Conservation (phyloP, 2,329 filamentous ascomycete genomes). For the Fusarium albidum region DNA sequence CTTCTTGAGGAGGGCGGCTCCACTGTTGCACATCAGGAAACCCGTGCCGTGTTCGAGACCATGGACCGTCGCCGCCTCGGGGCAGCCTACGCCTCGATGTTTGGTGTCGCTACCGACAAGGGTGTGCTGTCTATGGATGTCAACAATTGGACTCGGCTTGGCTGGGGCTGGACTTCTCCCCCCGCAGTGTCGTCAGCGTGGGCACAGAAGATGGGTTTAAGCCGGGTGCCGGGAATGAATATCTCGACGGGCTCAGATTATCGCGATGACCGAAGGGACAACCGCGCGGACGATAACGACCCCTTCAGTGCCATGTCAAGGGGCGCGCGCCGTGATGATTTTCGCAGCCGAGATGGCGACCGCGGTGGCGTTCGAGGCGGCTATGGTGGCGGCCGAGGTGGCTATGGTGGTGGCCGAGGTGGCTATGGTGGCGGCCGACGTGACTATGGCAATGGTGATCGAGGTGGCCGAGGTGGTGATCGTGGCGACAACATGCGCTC, state of each 20-base stretch:
- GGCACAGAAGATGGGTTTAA: conserved; percentile 45
- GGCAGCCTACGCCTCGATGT: conserved; percentile 63
- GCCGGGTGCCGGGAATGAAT: conserved; percentile 44
- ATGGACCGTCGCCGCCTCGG: conserved; percentile 47
- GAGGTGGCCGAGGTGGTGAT: conserved; percentile 24
- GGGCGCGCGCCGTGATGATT: conserved; percentile 39
- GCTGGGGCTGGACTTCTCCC: conserved; percentile 60
- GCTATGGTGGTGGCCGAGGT: conserved; percentile 30
- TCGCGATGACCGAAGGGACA: conserved; percentile 1
- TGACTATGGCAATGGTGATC: conserved; percentile 23
- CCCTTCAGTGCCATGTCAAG: conserved; percentile 41
- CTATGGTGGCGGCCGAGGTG: conserved; percentile 29
- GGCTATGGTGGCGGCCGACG: conserved; percentile 20
- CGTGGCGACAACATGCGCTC: conserved; percentile 6
- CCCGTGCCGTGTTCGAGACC: conserved; percentile 52
- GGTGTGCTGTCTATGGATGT: conserved; percentile 55
- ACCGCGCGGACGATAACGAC: conserved; percentile 23
- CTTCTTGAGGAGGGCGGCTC: conserved; percentile 60
- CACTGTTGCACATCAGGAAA: conserved; percentile 55
- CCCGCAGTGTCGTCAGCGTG: conserved; percentile 49
- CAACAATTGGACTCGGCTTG: conserved; percentile 60
- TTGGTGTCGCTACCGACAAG: conserved; percentile 59
- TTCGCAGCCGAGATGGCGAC: background rate
- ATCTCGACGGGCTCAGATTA: conserved; percentile 31
- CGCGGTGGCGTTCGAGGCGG: conserved; percentile 13